Evolutionary conservation across 805 yeast genomes (phyloP).

Genomic region (Yarrowia sp.): DNA sequence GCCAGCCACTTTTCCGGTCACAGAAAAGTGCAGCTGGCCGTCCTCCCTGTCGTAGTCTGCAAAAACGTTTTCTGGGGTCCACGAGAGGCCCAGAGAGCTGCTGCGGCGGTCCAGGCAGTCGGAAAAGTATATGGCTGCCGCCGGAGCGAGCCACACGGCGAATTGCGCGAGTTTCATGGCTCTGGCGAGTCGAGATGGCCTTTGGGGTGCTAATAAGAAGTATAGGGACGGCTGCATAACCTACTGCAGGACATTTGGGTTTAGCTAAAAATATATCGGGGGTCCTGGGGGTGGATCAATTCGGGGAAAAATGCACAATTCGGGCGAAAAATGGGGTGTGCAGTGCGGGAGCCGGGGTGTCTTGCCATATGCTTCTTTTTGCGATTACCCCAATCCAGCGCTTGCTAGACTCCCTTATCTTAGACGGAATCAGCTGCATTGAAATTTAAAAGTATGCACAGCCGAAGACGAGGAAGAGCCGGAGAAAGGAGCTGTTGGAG

Average conservation of each 20-base stretch:
- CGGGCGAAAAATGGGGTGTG: no score
- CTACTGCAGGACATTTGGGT: background rate
- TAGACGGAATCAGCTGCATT: no score
- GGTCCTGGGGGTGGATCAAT: background rate
- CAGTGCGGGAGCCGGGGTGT: no score
- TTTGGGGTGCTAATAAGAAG: background rate
- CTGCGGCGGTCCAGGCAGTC: background rate
- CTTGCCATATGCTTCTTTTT: no score
- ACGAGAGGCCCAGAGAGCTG: background rate
- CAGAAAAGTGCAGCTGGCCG: slow-evolving; percentile 17
- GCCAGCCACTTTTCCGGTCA: slow-evolving; percentile 29
- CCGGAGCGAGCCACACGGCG: background rate
- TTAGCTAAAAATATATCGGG: background rate
- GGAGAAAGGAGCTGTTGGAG: no score
- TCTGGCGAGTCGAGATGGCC: background rate
- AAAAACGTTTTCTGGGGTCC: slow-evolving; percentile 5
- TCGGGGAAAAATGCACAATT: no score
- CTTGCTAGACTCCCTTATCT: no score
- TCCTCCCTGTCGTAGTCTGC: background rate
- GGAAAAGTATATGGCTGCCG: background rate
- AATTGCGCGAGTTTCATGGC: background rate
- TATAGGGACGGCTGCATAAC: background rate
- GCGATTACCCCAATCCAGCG: no score
- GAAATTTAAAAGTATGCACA: no score
- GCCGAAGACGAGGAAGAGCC: no score